phyloP scores from a whole-genome alignment of 768 basidiomycete genomes.

The Tulasnella sp. region DNA sequence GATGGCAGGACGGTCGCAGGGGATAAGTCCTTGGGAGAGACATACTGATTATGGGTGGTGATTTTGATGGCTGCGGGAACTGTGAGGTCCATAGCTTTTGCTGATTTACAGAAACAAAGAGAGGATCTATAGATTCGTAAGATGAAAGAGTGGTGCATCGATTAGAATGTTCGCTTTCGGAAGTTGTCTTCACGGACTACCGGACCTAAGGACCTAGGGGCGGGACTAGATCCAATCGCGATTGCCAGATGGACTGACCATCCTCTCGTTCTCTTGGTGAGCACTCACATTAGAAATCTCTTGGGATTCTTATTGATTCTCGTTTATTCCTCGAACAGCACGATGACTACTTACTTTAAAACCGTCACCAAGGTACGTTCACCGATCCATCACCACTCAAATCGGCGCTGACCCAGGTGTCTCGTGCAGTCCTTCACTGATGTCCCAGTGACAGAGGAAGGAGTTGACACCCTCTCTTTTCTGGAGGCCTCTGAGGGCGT shows the following conservation, averaged over 20 bases:
- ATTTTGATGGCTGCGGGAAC: slow-evolving; percentile 30
- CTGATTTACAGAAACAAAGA: not conserved
- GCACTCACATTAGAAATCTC: too few relatives aligned
- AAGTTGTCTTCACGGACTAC: too few relatives aligned
- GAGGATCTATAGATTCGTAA: not conserved
- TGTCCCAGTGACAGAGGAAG: slow-evolving; percentile 73
- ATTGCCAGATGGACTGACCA: too few relatives aligned
- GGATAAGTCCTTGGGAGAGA: slow-evolving; percentile 50
- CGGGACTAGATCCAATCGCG: too few relatives aligned
- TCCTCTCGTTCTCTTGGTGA: too few relatives aligned
- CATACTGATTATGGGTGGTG: slow-evolving; percentile 66
- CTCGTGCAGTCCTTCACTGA: slow-evolving; percentile 81
- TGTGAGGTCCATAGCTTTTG: slow-evolving; percentile 1
- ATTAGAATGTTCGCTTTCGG: too few relatives aligned
- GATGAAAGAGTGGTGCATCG: not conserved
- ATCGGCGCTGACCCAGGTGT: not conserved
- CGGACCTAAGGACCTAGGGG: too few relatives aligned
- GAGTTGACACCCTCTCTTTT: slow-evolving; percentile 81
- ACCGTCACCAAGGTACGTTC: slow-evolving; percentile 20
- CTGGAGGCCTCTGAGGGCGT: slow-evolving; percentile 82
- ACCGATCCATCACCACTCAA: not conserved
- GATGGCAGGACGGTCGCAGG: slow-evolving; percentile 49
- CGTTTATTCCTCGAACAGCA: not conserved
- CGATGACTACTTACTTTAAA: slow-evolving; percentile 24
- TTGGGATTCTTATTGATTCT: too few relatives aligned